Conservation (phyloP, 768 basidiomycete genomes). For the Auriscalpium vulgare region DNA sequence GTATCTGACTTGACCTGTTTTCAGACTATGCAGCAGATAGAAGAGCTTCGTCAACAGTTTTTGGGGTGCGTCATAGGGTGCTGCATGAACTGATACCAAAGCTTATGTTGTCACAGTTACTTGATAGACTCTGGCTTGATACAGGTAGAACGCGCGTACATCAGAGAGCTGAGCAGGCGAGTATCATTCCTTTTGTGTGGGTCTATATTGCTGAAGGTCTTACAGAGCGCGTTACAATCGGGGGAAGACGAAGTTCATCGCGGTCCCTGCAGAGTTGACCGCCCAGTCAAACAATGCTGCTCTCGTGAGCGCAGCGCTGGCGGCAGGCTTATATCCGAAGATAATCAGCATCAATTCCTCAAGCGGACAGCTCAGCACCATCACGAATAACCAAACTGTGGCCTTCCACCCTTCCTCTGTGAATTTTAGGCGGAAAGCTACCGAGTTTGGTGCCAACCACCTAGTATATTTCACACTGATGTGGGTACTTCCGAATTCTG, state of each 20-base stretch:
- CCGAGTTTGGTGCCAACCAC: conserved; percentile 69
- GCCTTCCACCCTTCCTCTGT: conserved; percentile 88
- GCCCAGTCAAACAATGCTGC: conserved; percentile 54
- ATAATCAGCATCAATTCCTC: conserved; percentile 62
- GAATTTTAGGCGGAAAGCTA: conserved; percentile 65
- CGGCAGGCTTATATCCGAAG: conserved; percentile 88
- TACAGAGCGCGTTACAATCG: conserved; percentile 68
- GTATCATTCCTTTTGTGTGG: conserved; percentile 4
- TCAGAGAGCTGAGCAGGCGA: conserved; percentile 65
- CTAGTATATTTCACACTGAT: conserved; percentile 85
- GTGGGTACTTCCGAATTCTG: conserved; percentile 30
- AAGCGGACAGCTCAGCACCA: conserved; percentile 62
- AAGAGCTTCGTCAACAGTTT: conserved; percentile 85
- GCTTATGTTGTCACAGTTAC: conserved; percentile 41
- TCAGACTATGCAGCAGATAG: conserved; percentile 90
- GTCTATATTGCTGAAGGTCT: background rate
- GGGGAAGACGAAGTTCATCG: conserved; percentile 66
- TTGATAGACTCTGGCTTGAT: conserved; percentile 86
- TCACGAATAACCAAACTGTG: conserved; percentile 72
- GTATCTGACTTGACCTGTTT: background rate
- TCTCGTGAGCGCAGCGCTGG: conserved; percentile 74
- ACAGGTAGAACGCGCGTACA: conserved; percentile 51
- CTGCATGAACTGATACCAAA: background rate
- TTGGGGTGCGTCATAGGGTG: conserved; percentile 14
- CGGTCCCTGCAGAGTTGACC: conserved; percentile 65